Percentiles rank a stretch among this genome's conserved stretches.
phyloP scores from a whole-genome alignment of 2,329 filamentous ascomycete genomes.

The Diaporthe australafricana region DNA sequence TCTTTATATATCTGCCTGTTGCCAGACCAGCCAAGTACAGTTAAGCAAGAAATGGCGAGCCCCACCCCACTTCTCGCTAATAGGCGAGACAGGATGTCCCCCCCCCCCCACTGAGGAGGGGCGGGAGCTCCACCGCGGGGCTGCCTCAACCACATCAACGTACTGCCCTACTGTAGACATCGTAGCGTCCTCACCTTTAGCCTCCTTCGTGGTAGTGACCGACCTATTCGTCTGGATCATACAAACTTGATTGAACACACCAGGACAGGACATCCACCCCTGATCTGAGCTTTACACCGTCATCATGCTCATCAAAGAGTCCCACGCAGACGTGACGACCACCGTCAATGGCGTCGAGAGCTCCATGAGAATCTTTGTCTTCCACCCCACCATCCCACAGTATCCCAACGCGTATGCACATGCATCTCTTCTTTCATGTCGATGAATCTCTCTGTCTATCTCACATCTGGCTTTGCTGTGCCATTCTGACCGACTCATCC shows the following conservation, averaged over 20 bases:
- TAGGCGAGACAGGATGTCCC: background rate
- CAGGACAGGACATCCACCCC: background rate
- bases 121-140: constrained; percentile 17
- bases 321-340: constrained; percentile 61
- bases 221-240: background rate
- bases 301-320: constrained; percentile 66
- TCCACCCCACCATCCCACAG: constrained; percentile 85
- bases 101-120: background rate
- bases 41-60: background rate
- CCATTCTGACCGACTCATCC: background rate
- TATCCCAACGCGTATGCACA: constrained; percentile 82
- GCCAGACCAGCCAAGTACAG: background rate
- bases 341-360: constrained; percentile 65
- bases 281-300: background rate
- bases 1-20: background rate
- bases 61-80: background rate
- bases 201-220: background rate
- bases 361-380: constrained; percentile 80
- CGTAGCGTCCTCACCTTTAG: background rate
- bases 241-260: background rate
- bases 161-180: too few relatives aligned
- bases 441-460: background rate
- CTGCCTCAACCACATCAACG: background rate
- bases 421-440: background rate
- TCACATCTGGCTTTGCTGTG: background rate